Percentiles rank a stretch among this genome's conserved stretches.
Evolutionary conservation across 306 rosid species (phyloP).

Genomic region (Cicer judaicum): DNA sequence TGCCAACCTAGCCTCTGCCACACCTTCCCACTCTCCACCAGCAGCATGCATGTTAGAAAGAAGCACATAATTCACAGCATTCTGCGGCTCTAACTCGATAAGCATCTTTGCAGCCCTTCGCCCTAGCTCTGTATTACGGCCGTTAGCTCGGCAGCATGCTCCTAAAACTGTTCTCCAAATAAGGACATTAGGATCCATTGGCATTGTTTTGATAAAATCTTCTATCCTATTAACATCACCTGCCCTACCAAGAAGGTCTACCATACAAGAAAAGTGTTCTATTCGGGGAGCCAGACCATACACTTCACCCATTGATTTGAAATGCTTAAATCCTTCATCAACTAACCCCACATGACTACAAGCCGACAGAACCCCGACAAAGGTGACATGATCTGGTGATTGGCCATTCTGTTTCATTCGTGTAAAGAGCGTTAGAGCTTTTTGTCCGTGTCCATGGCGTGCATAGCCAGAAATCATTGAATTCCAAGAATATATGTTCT

Average conservation of each 20-base stretch:
- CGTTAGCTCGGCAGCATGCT: conserved; percentile 72
- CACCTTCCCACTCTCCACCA: conserved; percentile 78
- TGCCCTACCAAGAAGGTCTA: conserved; percentile 85
- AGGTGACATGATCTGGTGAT: conserved; percentile 85
- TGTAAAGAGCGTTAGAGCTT: conserved; percentile 71
- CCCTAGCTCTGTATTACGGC: conserved; percentile 76
- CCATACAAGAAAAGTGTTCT: conserved; percentile 94
- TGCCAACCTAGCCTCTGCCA: conserved; percentile 73
- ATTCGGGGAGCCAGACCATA: conserved; percentile 72
- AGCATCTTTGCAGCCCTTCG: conserved; percentile 78
- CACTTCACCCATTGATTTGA: conserved; percentile 62
- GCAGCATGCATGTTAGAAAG: conserved; percentile 92
- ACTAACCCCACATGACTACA: conserved; percentile 94
- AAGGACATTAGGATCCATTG: conserved; percentile 75
- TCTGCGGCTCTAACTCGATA: conserved; percentile 77
- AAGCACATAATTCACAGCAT: conserved; percentile 85
- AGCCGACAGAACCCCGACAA: conserved; percentile 89
- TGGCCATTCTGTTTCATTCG: conserved; percentile 71
- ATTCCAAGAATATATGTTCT: conserved; percentile 88
- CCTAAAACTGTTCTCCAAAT: conserved; percentile 95
- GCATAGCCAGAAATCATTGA: conserved; percentile 92
- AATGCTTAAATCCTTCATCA: conserved; percentile 75
- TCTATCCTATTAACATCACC: conserved; percentile 76
- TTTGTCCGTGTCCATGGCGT: conserved; percentile 81
- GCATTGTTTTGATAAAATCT: conserved; percentile 72